These are phyloP conservation scores for Skeletonema tropicum DNA, from an alignment of 108 stramenopile species.

Conservation along the genomic window DNA sequence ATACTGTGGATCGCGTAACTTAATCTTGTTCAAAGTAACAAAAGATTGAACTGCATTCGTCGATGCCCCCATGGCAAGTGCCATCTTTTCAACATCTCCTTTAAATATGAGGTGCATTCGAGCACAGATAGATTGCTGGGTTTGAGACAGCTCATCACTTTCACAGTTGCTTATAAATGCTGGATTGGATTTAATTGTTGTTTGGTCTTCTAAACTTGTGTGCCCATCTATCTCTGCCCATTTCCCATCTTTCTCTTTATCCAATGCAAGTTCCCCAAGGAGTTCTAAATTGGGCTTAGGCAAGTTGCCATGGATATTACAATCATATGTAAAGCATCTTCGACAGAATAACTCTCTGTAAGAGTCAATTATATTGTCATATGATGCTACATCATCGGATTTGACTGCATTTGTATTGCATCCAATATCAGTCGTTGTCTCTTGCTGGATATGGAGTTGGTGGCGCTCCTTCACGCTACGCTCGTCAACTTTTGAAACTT, in stretches of 20 bases:
- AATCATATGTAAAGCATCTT: constrained; percentile 74
- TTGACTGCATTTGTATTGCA: constrained; percentile 8
- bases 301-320: constrained; percentile 59
- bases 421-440: neutral
- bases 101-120: constrained; percentile 51
- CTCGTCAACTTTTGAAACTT: neutral
- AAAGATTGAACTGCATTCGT: constrained; percentile 22
- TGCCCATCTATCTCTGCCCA: neutral
- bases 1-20: constrained; percentile 24
- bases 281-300: constrained; percentile 41
- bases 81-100: constrained; percentile 53
- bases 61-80: constrained; percentile 31
- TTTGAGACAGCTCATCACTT: constrained; percentile 24
- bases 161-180: constrained; percentile 1
- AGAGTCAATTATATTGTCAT: constrained; percentile 53
- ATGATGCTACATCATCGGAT: constrained; percentile 15
- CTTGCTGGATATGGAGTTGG: constrained; percentile 5
- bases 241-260: constrained; percentile 35
- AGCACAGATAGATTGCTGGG: constrained; percentile 48
- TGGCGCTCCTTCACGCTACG: neutral
- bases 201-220: neutral
- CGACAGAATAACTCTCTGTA: constrained; percentile 70
- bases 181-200: neutral
- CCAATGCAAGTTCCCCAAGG: constrained; percentile 50
- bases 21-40: constrained; percentile 15